A percentile compares a stretch with the other conserved stretches of the same genome.
phyloP scores from a whole-genome alignment of 176 grass and related monocot genomes.

The Eleusine coracana region DNA sequence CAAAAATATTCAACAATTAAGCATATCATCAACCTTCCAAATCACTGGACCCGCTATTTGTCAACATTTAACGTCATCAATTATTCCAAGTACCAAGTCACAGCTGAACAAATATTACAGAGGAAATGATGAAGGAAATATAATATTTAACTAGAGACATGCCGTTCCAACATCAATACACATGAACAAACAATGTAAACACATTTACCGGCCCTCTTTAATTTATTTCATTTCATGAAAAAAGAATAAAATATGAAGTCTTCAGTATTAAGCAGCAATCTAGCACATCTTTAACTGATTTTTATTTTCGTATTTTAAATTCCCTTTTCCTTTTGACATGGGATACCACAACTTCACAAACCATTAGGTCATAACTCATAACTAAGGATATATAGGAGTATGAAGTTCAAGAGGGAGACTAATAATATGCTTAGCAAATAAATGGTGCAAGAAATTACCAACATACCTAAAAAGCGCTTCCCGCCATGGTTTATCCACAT shows the following conservation, averaged over 20 bases:
- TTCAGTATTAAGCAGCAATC: not conserved
- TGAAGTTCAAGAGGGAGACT: not conserved
- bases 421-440: slow-evolving; percentile 19
- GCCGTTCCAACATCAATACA: slow-evolving; percentile 2
- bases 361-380: too few species aligned
- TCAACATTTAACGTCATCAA: not conserved
- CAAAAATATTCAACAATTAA: not conserved
- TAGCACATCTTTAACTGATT: slow-evolving; percentile 8
- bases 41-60: slow-evolving; percentile 3
- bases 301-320: slow-evolving; percentile 19
- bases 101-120: slow-evolving; percentile 5
- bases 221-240: not conserved
- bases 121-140: not conserved
- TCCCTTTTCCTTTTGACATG: not conserved
- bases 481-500: slow-evolving; percentile 95
- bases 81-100: not conserved
- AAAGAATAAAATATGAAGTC: not conserved
- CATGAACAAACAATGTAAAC: not conserved
- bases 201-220: not conserved
- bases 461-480: slow-evolving; percentile 87
- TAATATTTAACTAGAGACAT: slow-evolving; percentile 3
- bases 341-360: not conserved
- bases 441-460: slow-evolving; percentile 31
- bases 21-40: not conserved
- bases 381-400: too few species aligned